Conservation (phyloP, 2,329 filamentous ascomycete species). For the Fusarium agapanthi region DNA sequence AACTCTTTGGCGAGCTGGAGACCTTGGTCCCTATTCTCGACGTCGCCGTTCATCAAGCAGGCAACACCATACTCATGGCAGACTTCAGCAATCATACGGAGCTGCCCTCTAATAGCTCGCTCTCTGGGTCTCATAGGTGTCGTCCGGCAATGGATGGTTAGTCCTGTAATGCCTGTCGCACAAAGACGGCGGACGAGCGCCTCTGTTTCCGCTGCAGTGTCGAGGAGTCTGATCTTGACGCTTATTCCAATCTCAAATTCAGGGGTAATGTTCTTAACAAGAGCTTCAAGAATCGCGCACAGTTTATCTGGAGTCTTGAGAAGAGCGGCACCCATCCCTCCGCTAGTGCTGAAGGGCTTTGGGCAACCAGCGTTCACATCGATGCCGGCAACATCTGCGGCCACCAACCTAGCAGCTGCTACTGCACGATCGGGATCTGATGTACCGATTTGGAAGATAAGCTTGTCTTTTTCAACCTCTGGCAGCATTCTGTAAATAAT, state of each 20-base stretch:
- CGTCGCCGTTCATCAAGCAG: slow-evolving; percentile 95
- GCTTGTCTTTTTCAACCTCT: slow-evolving; percentile 73
- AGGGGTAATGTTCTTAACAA: slow-evolving; percentile 80
- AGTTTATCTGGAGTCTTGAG: slow-evolving; percentile 86
- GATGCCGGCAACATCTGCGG: slow-evolving; percentile 88
- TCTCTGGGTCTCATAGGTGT: slow-evolving; percentile 94
- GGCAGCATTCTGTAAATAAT: slow-evolving; percentile 89
- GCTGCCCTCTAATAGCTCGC: slow-evolving; percentile 83
- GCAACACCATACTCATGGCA: slow-evolving; percentile 88
- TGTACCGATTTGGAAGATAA: slow-evolving; percentile 94
- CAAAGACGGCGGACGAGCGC: slow-evolving; percentile 80
- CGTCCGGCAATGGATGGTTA: slow-evolving; percentile 96
- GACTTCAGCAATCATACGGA: slow-evolving; percentile 82
- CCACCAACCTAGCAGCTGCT: slow-evolving; percentile 83
- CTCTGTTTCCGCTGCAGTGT: slow-evolving; percentile 79
- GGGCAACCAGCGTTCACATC: slow-evolving; percentile 99
- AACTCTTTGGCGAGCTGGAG: slow-evolving; percentile 77
- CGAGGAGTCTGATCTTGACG: slow-evolving; percentile 92
- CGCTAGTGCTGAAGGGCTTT: slow-evolving; percentile 92
- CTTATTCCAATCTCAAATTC: slow-evolving; percentile 91
- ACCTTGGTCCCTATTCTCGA: slow-evolving; percentile 77
- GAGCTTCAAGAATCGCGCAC: slow-evolving; percentile 80
- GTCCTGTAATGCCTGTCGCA: slow-evolving; percentile 86
- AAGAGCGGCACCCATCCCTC: slow-evolving; percentile 95
- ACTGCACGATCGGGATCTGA: slow-evolving; percentile 85